Conservation (phyloP, 805 yeast genomes). For the Sugiyamaella americana region DNA sequence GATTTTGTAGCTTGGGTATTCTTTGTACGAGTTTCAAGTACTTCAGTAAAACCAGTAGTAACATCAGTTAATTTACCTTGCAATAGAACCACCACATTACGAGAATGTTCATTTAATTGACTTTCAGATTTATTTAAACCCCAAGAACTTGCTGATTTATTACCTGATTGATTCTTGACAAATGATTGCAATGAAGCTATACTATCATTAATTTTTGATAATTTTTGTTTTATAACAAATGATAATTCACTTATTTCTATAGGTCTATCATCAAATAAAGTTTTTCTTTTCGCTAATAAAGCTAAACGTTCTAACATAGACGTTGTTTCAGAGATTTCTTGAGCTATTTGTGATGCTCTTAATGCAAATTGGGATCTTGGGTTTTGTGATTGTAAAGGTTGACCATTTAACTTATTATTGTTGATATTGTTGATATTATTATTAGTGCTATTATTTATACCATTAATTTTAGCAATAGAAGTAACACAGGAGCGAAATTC, state of each 20-base stretch:
- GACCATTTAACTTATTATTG: no score
- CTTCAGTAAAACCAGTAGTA: slow-evolving; percentile 84
- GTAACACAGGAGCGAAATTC: slow-evolving; percentile 91
- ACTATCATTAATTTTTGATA: slow-evolving; percentile 70
- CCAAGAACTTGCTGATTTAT: slow-evolving; percentile 24
- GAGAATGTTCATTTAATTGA: slow-evolving; percentile 69
- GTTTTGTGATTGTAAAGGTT: slow-evolving; percentile 8
- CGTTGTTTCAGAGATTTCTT: slow-evolving; percentile 82
- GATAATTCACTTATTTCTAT: slow-evolving; percentile 90
- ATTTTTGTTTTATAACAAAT: slow-evolving; percentile 73
- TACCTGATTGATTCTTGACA: slow-evolving; percentile 37
- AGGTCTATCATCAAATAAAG: slow-evolving; percentile 89
- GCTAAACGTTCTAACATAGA: slow-evolving; percentile 76
- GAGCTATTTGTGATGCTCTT: slow-evolving; percentile 77
- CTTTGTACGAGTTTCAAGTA: slow-evolving; percentile 80
- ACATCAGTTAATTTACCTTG: slow-evolving; percentile 89
- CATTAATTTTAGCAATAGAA: slow-evolving; percentile 59
- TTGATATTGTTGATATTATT: no score
- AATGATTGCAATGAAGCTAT: slow-evolving; percentile 56
- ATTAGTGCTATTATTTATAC: slow-evolving; percentile 16
- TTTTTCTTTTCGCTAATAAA: slow-evolving; percentile 77
- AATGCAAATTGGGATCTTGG: slow-evolving; percentile 54
- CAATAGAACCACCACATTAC: slow-evolving; percentile 78
- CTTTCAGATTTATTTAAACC: slow-evolving; percentile 39
- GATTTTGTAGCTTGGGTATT: slow-evolving; percentile 73